These are phyloP conservation scores for Tetracladium setigerum DNA, from an alignment of 495 filamentous ascomycete species.

Conservation along the genomic window DNA sequence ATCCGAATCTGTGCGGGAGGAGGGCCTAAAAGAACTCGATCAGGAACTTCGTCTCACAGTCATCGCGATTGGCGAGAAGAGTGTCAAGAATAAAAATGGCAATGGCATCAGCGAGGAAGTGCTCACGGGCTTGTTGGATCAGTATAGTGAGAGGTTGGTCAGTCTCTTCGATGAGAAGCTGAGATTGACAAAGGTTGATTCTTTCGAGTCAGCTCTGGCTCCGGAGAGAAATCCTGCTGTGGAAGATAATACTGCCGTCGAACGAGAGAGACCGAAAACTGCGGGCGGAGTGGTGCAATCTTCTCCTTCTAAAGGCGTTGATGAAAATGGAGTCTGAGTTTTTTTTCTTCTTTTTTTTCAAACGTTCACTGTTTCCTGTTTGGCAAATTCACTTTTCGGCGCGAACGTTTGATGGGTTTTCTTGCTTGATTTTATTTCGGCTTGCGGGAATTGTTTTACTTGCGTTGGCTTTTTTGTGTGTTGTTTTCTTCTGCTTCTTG, in stretches of 20 bases:
- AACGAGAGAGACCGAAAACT: constrained; percentile 17
- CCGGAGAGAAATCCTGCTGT: not conserved
- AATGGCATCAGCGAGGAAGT: constrained; percentile 45
- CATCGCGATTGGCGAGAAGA: constrained; percentile 56
- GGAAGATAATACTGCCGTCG: not conserved
- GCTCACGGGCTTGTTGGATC: constrained; percentile 57
- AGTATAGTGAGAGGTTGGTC: constrained; percentile 63
- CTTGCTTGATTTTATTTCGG: no score
- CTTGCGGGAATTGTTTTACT: no score
- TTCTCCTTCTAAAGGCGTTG: no score
- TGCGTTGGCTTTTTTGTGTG: no score
- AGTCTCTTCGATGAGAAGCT: constrained; percentile 67
- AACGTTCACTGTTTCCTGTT: no score
- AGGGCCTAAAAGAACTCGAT: constrained; percentile 66
- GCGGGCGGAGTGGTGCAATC: constrained; percentile 1
- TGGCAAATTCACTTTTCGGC: no score
- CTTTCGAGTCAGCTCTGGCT: not conserved
- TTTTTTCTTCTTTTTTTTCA: no score
- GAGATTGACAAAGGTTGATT: constrained; percentile 23
- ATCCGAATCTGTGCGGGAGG: constrained; percentile 52
- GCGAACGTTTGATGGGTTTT: no score
- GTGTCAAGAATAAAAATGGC: constrained; percentile 31
- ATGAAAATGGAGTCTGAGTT: no score
- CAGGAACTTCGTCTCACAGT: constrained; percentile 71
- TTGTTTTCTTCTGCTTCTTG: no score